A percentile compares a stretch with the other conserved stretches of the same genome.
phyloP scores from a whole-genome alignment of 2,329 filamentous ascomycete genomes.

The Colletotrichum liaoningense region DNA sequence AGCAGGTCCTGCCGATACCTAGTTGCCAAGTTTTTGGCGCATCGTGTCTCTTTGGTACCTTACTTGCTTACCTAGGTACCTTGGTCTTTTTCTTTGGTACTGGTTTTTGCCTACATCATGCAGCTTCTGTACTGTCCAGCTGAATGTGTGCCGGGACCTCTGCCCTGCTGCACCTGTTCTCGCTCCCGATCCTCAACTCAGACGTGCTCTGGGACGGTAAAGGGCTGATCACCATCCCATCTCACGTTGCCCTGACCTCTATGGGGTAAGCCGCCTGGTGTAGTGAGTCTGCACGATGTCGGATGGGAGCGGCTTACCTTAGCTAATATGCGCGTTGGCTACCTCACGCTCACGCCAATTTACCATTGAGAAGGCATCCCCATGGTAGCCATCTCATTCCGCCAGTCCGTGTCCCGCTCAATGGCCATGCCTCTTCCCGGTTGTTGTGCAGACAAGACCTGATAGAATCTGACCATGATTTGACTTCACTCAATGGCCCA shows the following conservation, averaged over 20 bases:
- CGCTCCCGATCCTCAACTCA: constrained; percentile 22
- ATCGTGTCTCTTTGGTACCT: constrained; percentile 1
- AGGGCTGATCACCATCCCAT: constrained; percentile 20
- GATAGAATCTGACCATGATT: constrained; percentile 4
- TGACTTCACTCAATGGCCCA: background rate
- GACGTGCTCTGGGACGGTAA: constrained; percentile 8
- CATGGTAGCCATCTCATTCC: background rate
- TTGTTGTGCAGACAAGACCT: constrained; percentile 16
- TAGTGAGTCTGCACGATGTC: background rate
- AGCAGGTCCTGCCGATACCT: background rate
- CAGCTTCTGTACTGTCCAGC: background rate
- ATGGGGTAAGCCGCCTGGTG: background rate
- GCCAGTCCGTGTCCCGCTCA: constrained; percentile 14
- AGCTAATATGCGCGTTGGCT: background rate
- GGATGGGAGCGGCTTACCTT: constrained; percentile 1
- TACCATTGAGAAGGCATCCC: background rate
- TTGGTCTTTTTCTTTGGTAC: background rate
- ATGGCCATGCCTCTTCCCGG: constrained; percentile 6
- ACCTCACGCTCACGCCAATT: background rate
- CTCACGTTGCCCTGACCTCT: constrained; percentile 10
- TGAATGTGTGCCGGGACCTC: constrained; percentile 1
- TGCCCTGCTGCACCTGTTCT: constrained; percentile 22
- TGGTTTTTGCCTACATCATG: background rate
- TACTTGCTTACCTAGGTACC: background rate
- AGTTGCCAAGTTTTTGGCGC: background rate